A percentile compares a stretch with the other conserved stretches of the same genome.
phyloP scores from a whole-genome alignment of 345 rosid species.

The Dimocarpus longan region DNA sequence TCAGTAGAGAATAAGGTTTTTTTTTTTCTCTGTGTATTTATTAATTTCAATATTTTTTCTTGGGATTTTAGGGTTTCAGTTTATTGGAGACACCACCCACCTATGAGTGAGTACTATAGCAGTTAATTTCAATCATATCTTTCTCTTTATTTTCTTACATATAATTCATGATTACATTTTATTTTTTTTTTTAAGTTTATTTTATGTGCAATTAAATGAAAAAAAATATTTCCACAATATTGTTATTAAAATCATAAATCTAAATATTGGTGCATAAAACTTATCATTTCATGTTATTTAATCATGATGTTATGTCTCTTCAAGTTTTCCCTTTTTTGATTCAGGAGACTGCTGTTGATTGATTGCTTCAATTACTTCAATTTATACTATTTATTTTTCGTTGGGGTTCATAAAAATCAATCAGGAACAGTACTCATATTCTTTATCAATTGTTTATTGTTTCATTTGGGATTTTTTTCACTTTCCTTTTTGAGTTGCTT shows the following conservation, averaged over 20 bases:
- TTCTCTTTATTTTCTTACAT: not conserved
- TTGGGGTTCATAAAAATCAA: not conserved
- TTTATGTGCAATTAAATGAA: slow-evolving; percentile 1
- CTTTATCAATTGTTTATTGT: not conserved
- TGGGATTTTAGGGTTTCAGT: slow-evolving; percentile 25
- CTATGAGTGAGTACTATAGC: not conserved
- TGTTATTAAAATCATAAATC: not conserved
- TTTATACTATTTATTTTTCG: not conserved
- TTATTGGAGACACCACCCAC: not conserved
- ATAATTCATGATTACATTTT: not conserved
- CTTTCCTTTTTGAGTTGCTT: not conserved
- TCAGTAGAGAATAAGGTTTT: slow-evolving; percentile 20
- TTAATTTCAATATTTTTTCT: not conserved
- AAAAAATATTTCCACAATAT: not conserved
- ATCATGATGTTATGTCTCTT: not conserved
- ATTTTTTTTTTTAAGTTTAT: not conserved
- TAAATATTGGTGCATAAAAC: not conserved
- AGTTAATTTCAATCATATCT: slow-evolving; percentile 10
- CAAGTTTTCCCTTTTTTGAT: not conserved
- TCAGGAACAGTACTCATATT: no score
- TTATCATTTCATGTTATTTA: slow-evolving; percentile 4
- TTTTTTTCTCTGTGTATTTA: not conserved
- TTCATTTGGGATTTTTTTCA: not conserved
- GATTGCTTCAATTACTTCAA: not conserved
- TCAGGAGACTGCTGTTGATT: not conserved